Evolutionary conservation across 176 grass and related monocot species (phyloP), one percentile per base, ranked within the genome.

Genomic region (Elymus sibiricus): DNA sequence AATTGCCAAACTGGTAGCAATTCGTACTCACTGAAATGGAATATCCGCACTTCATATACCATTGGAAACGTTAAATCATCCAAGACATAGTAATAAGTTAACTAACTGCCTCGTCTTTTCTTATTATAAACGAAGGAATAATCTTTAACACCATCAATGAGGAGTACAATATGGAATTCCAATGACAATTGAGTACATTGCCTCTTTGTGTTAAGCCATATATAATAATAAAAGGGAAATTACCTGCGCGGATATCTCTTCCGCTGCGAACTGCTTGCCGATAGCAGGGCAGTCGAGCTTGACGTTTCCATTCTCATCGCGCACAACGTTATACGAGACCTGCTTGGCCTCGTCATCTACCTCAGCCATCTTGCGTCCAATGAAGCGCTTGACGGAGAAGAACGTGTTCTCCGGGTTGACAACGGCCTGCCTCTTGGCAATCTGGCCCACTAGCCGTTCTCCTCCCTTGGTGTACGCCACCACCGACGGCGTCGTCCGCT

Each of bases 361-460:
- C 84, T 99, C 97, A 16, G 42, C 77, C 97, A 99, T 99, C 90
- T 99, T 99, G 35, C 97, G 92, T 1, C 97, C 97, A 47, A 99
- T 99, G 87, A 99, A 99, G 1, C 97, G 86, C 82, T 99, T 99
- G 70, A 99, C 97, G 3, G 97, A 99, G 88, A 99, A 99, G 85
- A 99, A 99, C 5, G 97, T 99, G 79, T 99, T 99, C 87, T 99
- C 97, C 11, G 97, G 97, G 82, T 99, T 99, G 32, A 99, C 92
- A 24, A 99, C 97, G 32, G 97, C 97, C 87, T 99, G 97, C 24
- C 97, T 77, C 88, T 99, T 99, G 19, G 97, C 97, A 74, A 99
- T 99, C 84, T 99, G 97, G 0, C 97, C 97, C 0, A 99, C 97
- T 5, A 99, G 83, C 2, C 94, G 90, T 77, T 99, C 97, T 9